Base-by-base conservation (phyloP, 2,329 filamentous ascomycete species). In the Paraphoma chrysanthemicola region DNA sequence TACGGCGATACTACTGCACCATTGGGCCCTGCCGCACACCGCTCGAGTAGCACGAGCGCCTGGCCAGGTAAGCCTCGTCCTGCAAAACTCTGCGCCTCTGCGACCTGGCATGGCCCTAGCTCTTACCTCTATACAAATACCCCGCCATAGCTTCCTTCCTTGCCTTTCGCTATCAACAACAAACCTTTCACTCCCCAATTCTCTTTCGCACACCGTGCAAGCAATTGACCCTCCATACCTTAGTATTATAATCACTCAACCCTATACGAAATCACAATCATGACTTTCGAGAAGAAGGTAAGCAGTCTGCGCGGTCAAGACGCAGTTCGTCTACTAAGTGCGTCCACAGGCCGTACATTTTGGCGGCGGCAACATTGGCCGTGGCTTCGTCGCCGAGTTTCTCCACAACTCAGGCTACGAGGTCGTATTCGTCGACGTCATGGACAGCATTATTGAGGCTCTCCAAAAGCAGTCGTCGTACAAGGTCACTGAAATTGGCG, bases 391-490 rank as follows among this genome's bases (percentile, higher is more conserved):
- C 41, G 77, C 77, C 60, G 75, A 77, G 71, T 95, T 97, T 81
- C 87, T 98, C 41, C 92, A 97, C 83, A 90, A 96, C 79, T 95
- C 93, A 11, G 93, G 92, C 75, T 99, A 93, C 77, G 92, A 97
- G 75, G 94, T 99, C 71, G 85, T 98, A 81, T 98, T 99, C 74
- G 90, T 96, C 69, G 95, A 99, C 83, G 93, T 99, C 66, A 89
- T 93, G 80, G 92, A 94, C 76, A 81, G 80, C 59, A 83, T 97
- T 61, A 95, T 98, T 76, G 83, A 94, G 69, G 80, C 85, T 51
- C 86, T 99, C 67, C 92, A 98, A 76, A 80, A 83, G 17, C 85
- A 86, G 47, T 83, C 88, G 53, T 90, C 87, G 12, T 99, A 98
- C 85, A 88, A 90, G 63, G 94, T 99, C 75, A 96, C 94, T 57